Evolutionary conservation across 2,329 filamentous ascomycete species (phyloP).

Genomic region (Fonsecaea nubica): DNA sequence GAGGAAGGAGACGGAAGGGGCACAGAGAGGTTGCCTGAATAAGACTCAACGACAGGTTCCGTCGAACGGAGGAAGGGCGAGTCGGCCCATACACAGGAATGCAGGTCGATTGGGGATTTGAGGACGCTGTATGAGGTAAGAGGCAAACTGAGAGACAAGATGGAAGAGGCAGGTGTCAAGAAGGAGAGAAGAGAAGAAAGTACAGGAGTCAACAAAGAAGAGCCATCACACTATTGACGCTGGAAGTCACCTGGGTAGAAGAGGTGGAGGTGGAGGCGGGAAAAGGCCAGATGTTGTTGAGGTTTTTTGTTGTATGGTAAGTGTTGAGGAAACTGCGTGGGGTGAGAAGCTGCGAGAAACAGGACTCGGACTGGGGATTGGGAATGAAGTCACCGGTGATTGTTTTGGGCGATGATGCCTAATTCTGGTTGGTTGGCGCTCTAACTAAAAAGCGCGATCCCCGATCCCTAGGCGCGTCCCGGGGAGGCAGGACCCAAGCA

Average conservation of each 20-base stretch:
- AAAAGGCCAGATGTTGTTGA: constrained; percentile 5
- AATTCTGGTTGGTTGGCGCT: background rate
- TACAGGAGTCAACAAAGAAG: background rate
- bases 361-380: background rate
- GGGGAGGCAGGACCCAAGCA: background rate
- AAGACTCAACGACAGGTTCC: constrained; percentile 1
- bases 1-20: background rate
- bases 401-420: constrained; percentile 1
- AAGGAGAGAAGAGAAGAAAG: background rate
- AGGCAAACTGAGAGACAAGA: background rate
- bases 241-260: background rate
- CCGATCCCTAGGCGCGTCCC: background rate
- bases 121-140: background rate
- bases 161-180: background rate
- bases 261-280: background rate
- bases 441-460: background rate
- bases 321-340: constrained; percentile 3
- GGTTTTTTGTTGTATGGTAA: background rate
- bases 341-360: constrained; percentile 2
- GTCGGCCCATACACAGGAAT: background rate
- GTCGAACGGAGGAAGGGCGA: background rate
- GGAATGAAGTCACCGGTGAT: constrained; percentile 3
- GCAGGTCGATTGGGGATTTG: background rate
- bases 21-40: background rate
- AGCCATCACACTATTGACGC: background rate